These are phyloP conservation scores for Metschnikowia arizonensis DNA, from an alignment of 805 yeast species.

Conservation along the genomic window DNA sequence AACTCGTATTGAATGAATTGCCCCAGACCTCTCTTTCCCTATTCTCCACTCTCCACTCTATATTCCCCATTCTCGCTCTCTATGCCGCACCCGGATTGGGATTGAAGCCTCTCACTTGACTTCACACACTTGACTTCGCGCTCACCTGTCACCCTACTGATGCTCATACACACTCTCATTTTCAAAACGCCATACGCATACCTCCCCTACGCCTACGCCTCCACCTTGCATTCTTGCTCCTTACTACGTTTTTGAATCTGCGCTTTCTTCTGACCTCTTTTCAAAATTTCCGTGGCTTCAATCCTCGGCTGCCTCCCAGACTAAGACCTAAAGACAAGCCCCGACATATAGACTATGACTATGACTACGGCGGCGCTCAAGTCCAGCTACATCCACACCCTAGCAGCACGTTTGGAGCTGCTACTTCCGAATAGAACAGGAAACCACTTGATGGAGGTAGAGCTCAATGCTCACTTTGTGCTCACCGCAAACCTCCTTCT, in stretches of 20 bases:
- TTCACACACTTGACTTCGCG: constrained; percentile 1
- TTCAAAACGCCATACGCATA: constrained; percentile 1
- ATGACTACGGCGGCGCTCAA: constrained; percentile 8
- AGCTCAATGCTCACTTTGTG: constrained; percentile 37
- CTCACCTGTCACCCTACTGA: background rate
- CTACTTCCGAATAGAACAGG: constrained; percentile 39
- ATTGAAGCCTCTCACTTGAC: background rate
- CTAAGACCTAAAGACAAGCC: background rate
- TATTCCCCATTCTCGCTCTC: background rate
- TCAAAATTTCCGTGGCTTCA: background rate
- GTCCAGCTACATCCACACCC: constrained; percentile 14
- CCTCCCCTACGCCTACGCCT: background rate
- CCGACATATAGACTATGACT: background rate
- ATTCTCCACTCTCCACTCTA: background rate
- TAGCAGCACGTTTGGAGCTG: constrained; percentile 26
- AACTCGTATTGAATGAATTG: background rate
- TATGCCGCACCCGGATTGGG: background rate
- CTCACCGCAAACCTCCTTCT: constrained; percentile 29
- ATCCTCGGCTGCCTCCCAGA: background rate
- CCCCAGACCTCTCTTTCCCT: background rate
- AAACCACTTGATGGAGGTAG: constrained; percentile 36
- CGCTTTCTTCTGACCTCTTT: background rate
- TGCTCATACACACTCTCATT: constrained; percentile 1
- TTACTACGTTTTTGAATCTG: background rate
- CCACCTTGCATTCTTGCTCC: background rate